phyloP scores from a whole-genome alignment of 2,329 filamentous ascomycete species.

The Monosporascus sp. region DNA sequence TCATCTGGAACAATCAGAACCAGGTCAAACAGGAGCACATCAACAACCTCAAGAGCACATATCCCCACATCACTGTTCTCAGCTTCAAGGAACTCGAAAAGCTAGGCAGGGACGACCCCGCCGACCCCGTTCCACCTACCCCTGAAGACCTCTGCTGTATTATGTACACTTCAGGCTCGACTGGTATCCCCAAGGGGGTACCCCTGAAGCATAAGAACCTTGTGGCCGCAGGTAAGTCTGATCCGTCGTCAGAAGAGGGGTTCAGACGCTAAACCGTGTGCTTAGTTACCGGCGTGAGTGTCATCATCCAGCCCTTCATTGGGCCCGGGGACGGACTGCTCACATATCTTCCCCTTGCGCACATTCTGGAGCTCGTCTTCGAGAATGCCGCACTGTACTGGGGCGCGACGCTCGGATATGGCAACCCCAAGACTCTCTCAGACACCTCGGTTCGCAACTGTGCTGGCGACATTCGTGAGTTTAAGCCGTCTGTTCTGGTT shows the following conservation, averaged over 20 bases:
- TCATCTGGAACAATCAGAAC: constrained; percentile 53
- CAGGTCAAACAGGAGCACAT: constrained; percentile 45
- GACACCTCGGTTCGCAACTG: constrained; percentile 79
- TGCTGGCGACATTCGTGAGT: constrained; percentile 81
- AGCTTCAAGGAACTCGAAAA: constrained; percentile 47
- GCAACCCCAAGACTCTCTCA: constrained; percentile 79
- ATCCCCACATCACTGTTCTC: constrained; percentile 40
- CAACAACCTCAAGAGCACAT: constrained; percentile 45
- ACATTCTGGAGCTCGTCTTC: constrained; percentile 88
- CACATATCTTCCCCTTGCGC: constrained; percentile 79
- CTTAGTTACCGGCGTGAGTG: constrained; percentile 68
- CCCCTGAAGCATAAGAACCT: constrained; percentile 70
- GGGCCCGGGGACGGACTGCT: constrained; percentile 73
- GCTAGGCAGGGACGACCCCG: constrained; percentile 56
- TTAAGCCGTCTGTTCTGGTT: constrained; percentile 76
- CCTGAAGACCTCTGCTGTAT: constrained; percentile 73
- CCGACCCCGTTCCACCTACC: constrained; percentile 62
- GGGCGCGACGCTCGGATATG: constrained; percentile 86
- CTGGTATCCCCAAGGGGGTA: constrained; percentile 77
- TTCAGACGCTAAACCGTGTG: constrained; percentile 7
- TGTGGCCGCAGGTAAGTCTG: constrained; percentile 61
- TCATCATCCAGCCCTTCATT: constrained; percentile 71
- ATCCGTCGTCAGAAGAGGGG: not conserved
- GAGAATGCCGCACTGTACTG: constrained; percentile 80
- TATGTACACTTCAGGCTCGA: constrained; percentile 73